Percentiles rank a stretch among this genome's conserved stretches.
Conservation (phyloP, 495 filamentous ascomycete genomes). For the Elasticomyces elasticus region DNA sequence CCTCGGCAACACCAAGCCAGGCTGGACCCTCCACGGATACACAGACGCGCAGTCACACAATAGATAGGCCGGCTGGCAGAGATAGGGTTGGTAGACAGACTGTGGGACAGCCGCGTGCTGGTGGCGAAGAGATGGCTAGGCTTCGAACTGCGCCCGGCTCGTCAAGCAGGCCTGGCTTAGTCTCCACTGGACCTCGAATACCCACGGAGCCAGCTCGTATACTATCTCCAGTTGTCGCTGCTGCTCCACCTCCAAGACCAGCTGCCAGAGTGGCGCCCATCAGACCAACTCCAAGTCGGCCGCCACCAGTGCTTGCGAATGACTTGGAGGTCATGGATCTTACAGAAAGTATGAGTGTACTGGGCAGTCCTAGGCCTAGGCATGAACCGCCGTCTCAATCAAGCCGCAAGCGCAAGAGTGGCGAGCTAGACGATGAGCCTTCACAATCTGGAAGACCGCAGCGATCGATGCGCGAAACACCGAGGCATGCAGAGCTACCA, state of each 20-base stretch:
- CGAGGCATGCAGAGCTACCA: background rate
- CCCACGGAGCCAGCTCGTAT: background rate
- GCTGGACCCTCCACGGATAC: conserved; percentile 4
- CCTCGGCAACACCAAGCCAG: conserved; percentile 9
- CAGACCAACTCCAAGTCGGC: background rate
- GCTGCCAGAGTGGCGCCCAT: background rate
- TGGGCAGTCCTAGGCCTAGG: background rate
- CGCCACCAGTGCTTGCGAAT: background rate
- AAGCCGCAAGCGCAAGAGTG: conserved; percentile 65
- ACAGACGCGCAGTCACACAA: background rate
- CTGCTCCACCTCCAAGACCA: background rate
- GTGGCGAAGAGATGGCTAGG: conserved; percentile 10
- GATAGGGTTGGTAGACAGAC: background rate
- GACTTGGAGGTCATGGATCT: conserved; percentile 59
- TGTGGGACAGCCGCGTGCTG: background rate
- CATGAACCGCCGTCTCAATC: conserved; percentile 33
- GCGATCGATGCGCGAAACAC: background rate
- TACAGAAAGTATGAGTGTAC: conserved; percentile 42
- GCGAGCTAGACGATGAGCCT: conserved; percentile 47
- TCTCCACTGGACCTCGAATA: conserved; percentile 29
- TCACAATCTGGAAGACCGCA: background rate
- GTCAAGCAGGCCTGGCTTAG: conserved; percentile 40
- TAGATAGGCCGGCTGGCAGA: background rate
- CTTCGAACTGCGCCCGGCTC: conserved; percentile 41
- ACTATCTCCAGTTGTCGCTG: background rate